Base-by-base conservation (phyloP, 2,329 filamentous ascomycete species). In the Pyrenochaeta sp. region DNA sequence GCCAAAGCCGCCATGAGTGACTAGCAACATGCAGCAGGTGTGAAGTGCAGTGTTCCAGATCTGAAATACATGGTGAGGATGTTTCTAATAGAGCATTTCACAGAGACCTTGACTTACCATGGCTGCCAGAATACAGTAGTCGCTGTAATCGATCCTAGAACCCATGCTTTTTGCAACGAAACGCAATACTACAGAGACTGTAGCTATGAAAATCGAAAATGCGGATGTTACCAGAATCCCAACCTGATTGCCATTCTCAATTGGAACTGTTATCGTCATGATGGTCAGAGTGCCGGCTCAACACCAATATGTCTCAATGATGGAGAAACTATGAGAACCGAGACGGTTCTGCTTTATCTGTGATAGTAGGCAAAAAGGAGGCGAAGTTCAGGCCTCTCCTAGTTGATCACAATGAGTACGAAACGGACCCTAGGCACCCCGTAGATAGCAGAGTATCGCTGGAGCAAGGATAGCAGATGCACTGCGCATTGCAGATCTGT, bases 1-100 rank as follows among this genome's bases (percentile, higher is more conserved):
- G 1, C 67, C 65, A 50, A 70, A 65, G 3, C 66, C 67, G 24
- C 63, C 66, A 55, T 60, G 52, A 15, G 56, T 64, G 15, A 67
- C 62, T 7, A 67, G 47, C 22, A 63, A 30, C 22, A 69, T 61
- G 25, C 62, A 62, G 7, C 57, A 61, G 3, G 56, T 52, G 19
- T 70, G 66, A 2, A 70, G 36, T 27, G 52, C 62, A 10, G 51
- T 58, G n/a, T 70, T 70, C 10, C 47, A 68, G 13, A 64, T 15
- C 65, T 68, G 19, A 19, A 10, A 22, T 8, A 9, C 13, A 6
- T 0, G 13, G 13, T 59, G n/a, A 59, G 44, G 13, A 27, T 15
- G 42, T 28, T n/a, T 15, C 12, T 8, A 24, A 43, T 2, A n/a
- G 12, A 2, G 24, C 10, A 24, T 9, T 43, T 7, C 10, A 9